Percentiles rank a stretch among this genome's conserved stretches.
Conservation (phyloP, 805 yeast species). For the Candida chauliodis region DNA sequence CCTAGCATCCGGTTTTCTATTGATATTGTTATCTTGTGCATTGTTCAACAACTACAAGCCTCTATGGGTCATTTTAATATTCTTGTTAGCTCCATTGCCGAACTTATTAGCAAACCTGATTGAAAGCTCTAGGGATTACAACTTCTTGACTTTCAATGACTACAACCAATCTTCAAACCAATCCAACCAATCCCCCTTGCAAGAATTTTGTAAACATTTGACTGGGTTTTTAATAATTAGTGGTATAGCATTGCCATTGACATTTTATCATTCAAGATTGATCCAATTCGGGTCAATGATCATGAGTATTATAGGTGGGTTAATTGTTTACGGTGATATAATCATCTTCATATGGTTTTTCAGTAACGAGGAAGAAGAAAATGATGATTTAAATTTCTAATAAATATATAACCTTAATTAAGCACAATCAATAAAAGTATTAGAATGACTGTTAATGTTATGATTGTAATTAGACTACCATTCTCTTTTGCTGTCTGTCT, state of each 20-base stretch:
- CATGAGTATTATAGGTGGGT: conserved; percentile 44
- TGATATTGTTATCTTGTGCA: conserved; percentile 44
- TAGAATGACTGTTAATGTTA: conserved; percentile 37
- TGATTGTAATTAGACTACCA: conserved; percentile 41
- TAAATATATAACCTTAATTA: conserved; percentile 18
- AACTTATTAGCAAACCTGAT: conserved; percentile 36
- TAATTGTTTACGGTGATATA: conserved; percentile 43
- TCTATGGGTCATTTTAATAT: conserved; percentile 41
- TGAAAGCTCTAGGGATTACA: conserved; percentile 34
- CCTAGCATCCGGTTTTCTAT: conserved; percentile 42
- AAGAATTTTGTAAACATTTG: conserved; percentile 34
- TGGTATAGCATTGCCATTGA: conserved; percentile 43
- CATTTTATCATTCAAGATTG: conserved; percentile 34
- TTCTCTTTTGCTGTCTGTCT: conserved; percentile 35
- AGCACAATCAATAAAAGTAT: conserved; percentile 39
- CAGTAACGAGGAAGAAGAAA: conserved; percentile 42
- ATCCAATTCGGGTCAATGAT: conserved; percentile 37
- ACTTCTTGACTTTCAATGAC: conserved; percentile 42
- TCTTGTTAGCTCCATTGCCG: conserved; percentile 44
- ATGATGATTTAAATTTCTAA: conserved; percentile 43
- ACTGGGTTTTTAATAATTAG: conserved; percentile 42
- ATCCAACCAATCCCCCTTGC: conserved; percentile 33
- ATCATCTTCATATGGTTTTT: conserved; percentile 45
- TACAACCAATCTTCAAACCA: conserved; percentile 36
- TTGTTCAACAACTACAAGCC: conserved; percentile 40